A percentile compares a stretch with the other conserved stretches of the same genome.
phyloP scores from a whole-genome alignment of 805 yeast genomes.

The Lachancea waltii region DNA sequence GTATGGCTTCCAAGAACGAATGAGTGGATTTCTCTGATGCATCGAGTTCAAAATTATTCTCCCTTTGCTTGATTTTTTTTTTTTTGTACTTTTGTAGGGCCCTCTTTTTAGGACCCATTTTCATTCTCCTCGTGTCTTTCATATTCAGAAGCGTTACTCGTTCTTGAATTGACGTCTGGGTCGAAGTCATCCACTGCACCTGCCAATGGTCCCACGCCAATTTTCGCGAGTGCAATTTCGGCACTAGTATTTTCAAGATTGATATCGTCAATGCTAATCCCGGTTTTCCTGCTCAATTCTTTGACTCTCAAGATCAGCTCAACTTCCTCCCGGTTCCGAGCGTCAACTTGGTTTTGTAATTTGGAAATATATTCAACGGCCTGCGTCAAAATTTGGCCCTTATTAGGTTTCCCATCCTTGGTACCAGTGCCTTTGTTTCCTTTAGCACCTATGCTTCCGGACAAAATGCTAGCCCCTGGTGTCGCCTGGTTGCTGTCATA shows the following conservation, averaged over 20 bases:
- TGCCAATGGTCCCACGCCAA: conserved; percentile 79
- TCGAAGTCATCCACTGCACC: conserved; percentile 19
- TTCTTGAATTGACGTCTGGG: conserved; percentile 1
- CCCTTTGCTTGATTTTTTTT: too few species aligned
- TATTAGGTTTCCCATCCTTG: conserved; percentile 78
- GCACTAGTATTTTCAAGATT: conserved; percentile 66
- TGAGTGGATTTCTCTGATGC: too few species aligned
- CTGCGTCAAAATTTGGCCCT: conserved; percentile 72
- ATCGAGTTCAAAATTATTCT: too few species aligned
- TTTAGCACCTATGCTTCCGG: too few species aligned
- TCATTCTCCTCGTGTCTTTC: conserved; percentile 37
- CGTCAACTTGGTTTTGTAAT: conserved; percentile 68
- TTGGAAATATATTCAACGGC: conserved; percentile 65
- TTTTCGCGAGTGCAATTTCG: conserved; percentile 63
- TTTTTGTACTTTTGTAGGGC: neutral
- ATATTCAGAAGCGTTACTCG: conserved; percentile 30
- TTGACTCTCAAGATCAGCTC: conserved; percentile 59
- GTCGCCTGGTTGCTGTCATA: conserved; percentile 1
- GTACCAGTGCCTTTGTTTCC: conserved; percentile 57
- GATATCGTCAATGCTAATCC: conserved; percentile 37
- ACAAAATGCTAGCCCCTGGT: conserved; percentile 1
- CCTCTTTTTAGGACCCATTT: conserved; percentile 9
- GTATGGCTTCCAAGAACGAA: too few species aligned
- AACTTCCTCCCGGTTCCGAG: conserved; percentile 70
- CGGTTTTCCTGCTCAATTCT: conserved; percentile 42